phyloP scores from a whole-genome alignment of 768 basidiomycete species.

The Calocera cornea region DNA sequence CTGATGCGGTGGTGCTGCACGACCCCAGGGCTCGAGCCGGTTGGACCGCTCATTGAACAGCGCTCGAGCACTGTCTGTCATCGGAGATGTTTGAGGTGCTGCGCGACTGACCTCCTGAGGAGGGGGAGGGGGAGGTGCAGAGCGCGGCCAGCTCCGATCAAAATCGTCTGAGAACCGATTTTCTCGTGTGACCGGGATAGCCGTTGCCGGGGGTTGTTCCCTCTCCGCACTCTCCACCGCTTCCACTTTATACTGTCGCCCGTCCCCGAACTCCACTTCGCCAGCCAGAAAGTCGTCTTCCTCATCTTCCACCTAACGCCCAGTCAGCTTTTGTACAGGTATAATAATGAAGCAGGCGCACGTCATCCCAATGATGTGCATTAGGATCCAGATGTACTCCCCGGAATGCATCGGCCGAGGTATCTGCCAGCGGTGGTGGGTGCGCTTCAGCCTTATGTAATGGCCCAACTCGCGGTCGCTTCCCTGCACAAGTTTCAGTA shows the following conservation, averaged over 20 bases:
- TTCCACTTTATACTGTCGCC: slow-evolving; percentile 77
- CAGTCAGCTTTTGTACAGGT: not conserved
- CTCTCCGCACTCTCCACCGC: slow-evolving; percentile 17
- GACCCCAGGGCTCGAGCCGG: slow-evolving; percentile 61
- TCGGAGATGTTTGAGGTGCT: slow-evolving; percentile 6
- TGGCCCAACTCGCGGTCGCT: slow-evolving; percentile 13
- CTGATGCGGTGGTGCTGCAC: not conserved
- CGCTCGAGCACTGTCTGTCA: slow-evolving; percentile 28
- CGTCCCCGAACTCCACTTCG: slow-evolving; percentile 93
- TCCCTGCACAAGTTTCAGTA: slow-evolving; percentile 12
- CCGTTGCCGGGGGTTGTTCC: not conserved
- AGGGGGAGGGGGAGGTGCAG: slow-evolving; percentile 24
- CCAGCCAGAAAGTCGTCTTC: slow-evolving; percentile 79
- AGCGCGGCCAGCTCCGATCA: slow-evolving; percentile 90
- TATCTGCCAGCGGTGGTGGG: slow-evolving; percentile 14
- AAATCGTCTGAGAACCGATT: slow-evolving; percentile 89
- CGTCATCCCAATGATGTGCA: slow-evolving; percentile 96
- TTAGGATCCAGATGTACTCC: slow-evolving; percentile 89
- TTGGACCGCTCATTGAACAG: slow-evolving; percentile 96
- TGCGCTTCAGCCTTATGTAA: slow-evolving; percentile 16
- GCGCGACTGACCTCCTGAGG: slow-evolving; percentile 7
- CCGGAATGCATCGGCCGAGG: slow-evolving; percentile 72
- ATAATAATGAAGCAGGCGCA: slow-evolving; percentile 28
- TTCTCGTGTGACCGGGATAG: slow-evolving; percentile 52
- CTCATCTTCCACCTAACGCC: slow-evolving; percentile 59